These are phyloP conservation scores for Phytophthora tentaculata DNA, from an alignment of 352 stramenopile genomes.

Conservation along the genomic window DNA sequence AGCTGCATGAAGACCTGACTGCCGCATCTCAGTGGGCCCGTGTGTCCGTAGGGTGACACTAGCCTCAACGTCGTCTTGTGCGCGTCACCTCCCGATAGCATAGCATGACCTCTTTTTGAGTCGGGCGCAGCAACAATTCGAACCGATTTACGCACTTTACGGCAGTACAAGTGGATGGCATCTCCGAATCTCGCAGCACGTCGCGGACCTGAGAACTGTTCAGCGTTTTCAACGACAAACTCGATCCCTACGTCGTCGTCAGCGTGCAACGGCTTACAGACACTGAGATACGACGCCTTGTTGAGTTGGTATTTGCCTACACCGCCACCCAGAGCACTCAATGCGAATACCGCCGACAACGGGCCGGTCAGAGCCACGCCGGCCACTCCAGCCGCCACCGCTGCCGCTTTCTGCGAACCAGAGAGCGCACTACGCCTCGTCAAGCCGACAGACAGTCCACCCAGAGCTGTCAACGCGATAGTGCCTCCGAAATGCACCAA, in stretches of 20 bases:
- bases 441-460: constrained; percentile 56
- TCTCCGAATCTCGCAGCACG: constrained; percentile 60
- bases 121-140: constrained; percentile 48
- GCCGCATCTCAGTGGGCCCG: constrained; percentile 49
- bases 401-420: constrained; percentile 58
- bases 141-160: constrained; percentile 51
- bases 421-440: constrained; percentile 64
- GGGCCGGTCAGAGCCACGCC: constrained; percentile 60
- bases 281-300: constrained; percentile 60
- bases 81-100: constrained; percentile 41
- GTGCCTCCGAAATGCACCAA: constrained; percentile 51
- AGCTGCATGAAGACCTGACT: constrained; percentile 66
- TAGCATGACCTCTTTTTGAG: constrained; percentile 65
- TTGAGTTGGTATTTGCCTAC: constrained; percentile 75
- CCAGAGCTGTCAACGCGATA: constrained; percentile 54
- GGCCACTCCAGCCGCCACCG: constrained; percentile 57
- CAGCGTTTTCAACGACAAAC: constrained; percentile 67
- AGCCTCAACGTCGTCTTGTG: constrained; percentile 54
- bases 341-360: constrained; percentile 55
- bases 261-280: constrained; percentile 42
- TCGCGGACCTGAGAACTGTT: constrained; percentile 54
- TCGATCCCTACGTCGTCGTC: constrained; percentile 26
- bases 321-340: constrained; percentile 59
- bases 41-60: constrained; percentile 60
- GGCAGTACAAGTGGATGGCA: constrained; percentile 57